phyloP scores from a whole-genome alignment of 202 grass and related monocot genomes.

The Brachypodium distachyon region DNA sequence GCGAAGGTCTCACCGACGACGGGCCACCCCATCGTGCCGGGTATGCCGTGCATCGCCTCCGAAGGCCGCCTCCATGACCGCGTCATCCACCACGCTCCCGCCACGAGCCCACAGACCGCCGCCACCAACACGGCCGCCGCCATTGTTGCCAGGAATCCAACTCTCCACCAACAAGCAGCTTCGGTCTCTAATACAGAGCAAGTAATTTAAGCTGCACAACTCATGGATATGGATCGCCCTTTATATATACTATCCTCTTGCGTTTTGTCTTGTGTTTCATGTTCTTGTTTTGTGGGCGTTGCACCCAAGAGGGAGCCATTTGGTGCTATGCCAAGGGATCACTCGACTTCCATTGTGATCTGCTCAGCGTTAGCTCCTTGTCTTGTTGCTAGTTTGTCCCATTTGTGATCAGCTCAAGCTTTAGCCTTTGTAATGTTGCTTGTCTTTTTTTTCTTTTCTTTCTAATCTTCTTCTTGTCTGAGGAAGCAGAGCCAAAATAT shows the following conservation, averaged over 20 bases:
- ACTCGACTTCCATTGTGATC: background rate
- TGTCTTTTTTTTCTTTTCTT: background rate
- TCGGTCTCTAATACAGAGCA: no score
- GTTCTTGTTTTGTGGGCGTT: constrained; percentile 9
- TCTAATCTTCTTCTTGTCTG: background rate
- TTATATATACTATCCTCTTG: background rate
- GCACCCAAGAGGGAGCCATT: constrained; percentile 21
- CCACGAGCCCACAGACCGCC: background rate
- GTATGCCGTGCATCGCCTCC: constrained; percentile 30
- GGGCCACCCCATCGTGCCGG: constrained; percentile 51
- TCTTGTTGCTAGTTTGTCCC: background rate
- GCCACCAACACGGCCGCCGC: background rate
- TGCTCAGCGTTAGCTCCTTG: background rate
- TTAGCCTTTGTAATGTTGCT: no score
- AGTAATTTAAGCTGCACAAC: background rate
- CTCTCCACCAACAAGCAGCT: no score
- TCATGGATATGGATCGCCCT: background rate
- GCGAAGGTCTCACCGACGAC: constrained; percentile 58
- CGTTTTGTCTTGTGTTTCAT: no score
- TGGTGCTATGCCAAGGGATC: constrained; percentile 19
- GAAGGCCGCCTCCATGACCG: background rate
- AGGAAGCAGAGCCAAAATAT: background rate
- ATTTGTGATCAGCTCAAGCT: no score
- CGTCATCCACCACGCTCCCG: no score
- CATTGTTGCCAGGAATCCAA: no score